These are phyloP conservation scores for Adansonia madagascariensis DNA, from an alignment of 441 rosid genomes.

Conservation along the genomic window DNA sequence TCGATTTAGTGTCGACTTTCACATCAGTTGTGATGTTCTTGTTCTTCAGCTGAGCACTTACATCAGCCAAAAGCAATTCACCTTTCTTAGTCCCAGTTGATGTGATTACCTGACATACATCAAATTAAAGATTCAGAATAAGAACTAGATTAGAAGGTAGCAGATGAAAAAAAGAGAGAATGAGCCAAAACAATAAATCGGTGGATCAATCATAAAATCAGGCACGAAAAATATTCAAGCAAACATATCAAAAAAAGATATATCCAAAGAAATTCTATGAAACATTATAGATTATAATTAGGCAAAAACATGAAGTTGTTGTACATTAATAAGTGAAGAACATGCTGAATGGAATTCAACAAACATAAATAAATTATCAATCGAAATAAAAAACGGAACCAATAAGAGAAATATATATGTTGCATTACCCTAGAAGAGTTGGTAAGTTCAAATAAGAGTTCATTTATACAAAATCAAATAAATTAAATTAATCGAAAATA, in stretches of 20 bases:
- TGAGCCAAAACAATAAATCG: not conserved
- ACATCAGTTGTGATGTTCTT: constrained; percentile 83
- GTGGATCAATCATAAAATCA: not conserved
- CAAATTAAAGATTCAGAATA: constrained; percentile 17
- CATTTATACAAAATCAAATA: not conserved
- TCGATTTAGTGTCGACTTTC: constrained; percentile 85
- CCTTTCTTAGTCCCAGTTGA: constrained; percentile 81
- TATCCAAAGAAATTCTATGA: not conserved
- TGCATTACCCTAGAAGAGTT: not conserved
- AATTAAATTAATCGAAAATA: not conserved
- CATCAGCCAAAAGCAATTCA: constrained; percentile 72
- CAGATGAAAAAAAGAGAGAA: not conserved
- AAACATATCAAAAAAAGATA: constrained; percentile 6
- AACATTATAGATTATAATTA: not conserved
- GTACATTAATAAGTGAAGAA: not conserved
- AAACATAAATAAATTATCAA: not conserved
- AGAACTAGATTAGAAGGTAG: not conserved
- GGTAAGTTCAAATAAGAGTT: not conserved
- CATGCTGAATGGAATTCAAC: constrained; percentile 9
- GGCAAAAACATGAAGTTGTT: not conserved
- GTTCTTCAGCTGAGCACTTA: constrained; percentile 77
- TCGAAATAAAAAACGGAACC: not conserved
- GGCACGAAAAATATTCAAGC: not conserved
- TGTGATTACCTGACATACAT: constrained; percentile 68
- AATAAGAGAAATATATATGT: not conserved